phyloP scores from a whole-genome alignment of 2,329 filamentous ascomycete species.

The Pseudocercospora ulei region DNA sequence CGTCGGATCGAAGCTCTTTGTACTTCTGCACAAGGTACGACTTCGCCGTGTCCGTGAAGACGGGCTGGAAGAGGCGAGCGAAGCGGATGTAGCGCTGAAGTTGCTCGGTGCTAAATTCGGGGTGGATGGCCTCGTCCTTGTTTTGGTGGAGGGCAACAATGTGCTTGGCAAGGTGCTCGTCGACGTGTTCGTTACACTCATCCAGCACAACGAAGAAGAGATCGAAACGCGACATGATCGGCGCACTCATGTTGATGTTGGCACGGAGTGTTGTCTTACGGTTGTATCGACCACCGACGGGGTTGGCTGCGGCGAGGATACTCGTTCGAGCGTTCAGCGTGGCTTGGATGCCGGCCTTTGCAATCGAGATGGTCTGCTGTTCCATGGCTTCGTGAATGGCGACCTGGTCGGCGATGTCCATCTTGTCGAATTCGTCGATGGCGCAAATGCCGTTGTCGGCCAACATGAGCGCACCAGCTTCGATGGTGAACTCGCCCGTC shows the following conservation, averaged over 20 bases:
- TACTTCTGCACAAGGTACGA: conserved; percentile 80
- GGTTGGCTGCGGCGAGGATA: conserved; percentile 92
- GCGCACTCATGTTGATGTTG: conserved; percentile 97
- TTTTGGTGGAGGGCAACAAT: conserved; percentile 91
- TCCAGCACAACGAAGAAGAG: conserved; percentile 96
- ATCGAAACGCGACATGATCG: conserved; percentile 99
- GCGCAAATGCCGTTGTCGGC: conserved; percentile 94
- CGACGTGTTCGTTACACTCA: conserved; percentile 85
- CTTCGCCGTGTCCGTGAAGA: conserved; percentile 82
- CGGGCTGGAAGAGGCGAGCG: conserved; percentile 83
- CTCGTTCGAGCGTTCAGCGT: conserved; percentile 92
- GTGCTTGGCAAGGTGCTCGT: conserved; percentile 83
- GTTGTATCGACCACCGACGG: conserved; percentile 92
- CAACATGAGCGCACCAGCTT: conserved; percentile 94
- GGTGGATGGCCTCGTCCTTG: conserved; percentile 80
- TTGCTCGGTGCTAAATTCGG: conserved; percentile 92
- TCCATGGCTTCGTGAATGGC: conserved; percentile 99
- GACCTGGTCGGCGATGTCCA: conserved; percentile 94
- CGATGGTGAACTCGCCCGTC: conserved; percentile 96
- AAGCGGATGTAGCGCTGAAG: conserved; percentile 96
- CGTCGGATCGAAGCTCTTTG: conserved; percentile 86
- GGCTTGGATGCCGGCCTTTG: conserved; percentile 95
- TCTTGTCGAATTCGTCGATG: conserved; percentile 99
- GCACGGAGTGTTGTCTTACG: conserved; percentile 84
- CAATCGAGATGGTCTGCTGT: conserved; percentile 98